Conservation (phyloP, 345 rosid species). For the Limnanthes douglasii region DNA sequence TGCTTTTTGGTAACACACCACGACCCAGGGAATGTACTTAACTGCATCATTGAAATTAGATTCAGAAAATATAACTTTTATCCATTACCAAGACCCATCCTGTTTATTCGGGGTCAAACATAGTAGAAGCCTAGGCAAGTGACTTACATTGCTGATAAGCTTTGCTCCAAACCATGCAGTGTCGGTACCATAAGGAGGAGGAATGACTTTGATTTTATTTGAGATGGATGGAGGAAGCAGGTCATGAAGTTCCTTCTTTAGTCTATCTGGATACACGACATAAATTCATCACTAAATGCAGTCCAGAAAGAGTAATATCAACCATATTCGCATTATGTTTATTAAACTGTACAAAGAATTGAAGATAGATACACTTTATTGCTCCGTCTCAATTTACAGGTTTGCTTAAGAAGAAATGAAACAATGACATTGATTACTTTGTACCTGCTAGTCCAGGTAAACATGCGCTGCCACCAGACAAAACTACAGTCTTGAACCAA, state of each 20-base stretch:
- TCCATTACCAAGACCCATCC: neutral
- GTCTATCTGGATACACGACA: slow-evolving; percentile 41
- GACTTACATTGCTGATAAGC: slow-evolving; percentile 66
- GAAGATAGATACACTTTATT: too few species aligned
- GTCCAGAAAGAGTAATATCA: too few species aligned
- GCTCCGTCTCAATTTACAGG: too few species aligned
- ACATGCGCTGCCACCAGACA: slow-evolving; percentile 74
- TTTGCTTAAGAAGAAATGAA: slow-evolving; percentile 6
- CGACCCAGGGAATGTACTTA: slow-evolving; percentile 64
- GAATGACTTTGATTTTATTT: slow-evolving; percentile 50
- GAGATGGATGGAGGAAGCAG: slow-evolving; percentile 36
- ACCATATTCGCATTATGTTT: too few species aligned
- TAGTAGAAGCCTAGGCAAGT: too few species aligned
- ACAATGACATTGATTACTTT: too few species aligned
- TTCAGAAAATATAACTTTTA: neutral
- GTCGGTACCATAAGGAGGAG: slow-evolving; percentile 63
- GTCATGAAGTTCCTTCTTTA: slow-evolving; percentile 58
- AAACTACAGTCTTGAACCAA: slow-evolving; percentile 88
- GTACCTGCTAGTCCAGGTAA: slow-evolving; percentile 80
- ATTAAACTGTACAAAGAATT: too few species aligned
- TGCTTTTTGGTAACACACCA: slow-evolving; percentile 80
- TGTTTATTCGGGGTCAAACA: too few species aligned
- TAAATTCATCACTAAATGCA: too few species aligned
- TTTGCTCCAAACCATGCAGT: slow-evolving; percentile 90
- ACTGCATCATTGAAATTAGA: slow-evolving; percentile 19